These are phyloP conservation scores for Oidium heveae DNA, from an alignment of 2,329 filamentous ascomycete species.

Conservation along the genomic window DNA sequence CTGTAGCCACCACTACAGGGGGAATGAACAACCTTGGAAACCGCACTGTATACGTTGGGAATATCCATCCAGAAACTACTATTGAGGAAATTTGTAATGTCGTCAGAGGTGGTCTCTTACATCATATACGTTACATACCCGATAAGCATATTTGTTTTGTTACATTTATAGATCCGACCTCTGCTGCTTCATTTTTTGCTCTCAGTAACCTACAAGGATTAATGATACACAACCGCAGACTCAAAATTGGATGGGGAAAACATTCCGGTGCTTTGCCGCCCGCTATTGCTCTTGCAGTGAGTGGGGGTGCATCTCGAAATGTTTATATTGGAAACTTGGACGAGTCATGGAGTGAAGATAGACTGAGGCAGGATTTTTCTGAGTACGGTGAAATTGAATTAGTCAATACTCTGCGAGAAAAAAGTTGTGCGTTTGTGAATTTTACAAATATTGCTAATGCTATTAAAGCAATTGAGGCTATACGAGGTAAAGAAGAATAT, in stretches of 20 bases:
- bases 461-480: conserved; percentile 95
- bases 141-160: conserved; percentile 99
- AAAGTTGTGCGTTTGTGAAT: conserved; percentile 98
- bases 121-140: conserved; percentile 96
- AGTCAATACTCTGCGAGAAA: conserved; percentile 87
- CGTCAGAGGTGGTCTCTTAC: conserved; percentile 77
- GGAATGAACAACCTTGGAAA: conserved; percentile 96
- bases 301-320: conserved; percentile 89
- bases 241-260: conserved; percentile 99
- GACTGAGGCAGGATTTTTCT: conserved; percentile 83
- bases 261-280: conserved; percentile 90
- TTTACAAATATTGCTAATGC: conserved; percentile 99
- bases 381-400: conserved; percentile 96
- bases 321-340: conserved; percentile 96
- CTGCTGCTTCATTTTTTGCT: conserved; percentile 91
- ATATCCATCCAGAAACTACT: conserved; percentile 96
- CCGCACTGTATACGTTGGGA: conserved; percentile 89
- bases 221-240: conserved; percentile 94
- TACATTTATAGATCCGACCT: conserved; percentile 95
- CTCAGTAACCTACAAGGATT: conserved; percentile 90
- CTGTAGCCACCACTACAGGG: conserved; percentile 85
- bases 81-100: conserved; percentile 99
- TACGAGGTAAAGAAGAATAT: conserved; percentile 88
- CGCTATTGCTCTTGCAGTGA: conserved; percentile 86
- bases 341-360: conserved; percentile 91